These are phyloP conservation scores for Santalum album DNA, from an alignment of 164 flowering plant species.

Conservation along the genomic window DNA sequence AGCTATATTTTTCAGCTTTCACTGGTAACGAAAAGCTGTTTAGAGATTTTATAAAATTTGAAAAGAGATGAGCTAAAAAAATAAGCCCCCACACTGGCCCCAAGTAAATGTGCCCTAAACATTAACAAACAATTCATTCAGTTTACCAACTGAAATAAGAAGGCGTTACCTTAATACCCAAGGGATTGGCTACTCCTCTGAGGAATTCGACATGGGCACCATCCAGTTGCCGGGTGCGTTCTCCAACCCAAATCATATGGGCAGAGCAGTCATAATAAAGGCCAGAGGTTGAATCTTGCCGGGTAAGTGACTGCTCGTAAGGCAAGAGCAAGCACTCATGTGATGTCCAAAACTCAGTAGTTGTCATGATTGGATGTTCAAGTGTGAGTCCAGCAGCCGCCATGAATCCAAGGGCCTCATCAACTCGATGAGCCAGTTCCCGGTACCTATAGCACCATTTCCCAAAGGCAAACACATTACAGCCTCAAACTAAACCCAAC, in stretches of 20 bases:
- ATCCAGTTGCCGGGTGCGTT: conserved; percentile 36
- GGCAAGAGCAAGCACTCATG: conserved; percentile 35
- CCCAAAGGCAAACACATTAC: background rate
- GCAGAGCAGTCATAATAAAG: conserved; percentile 38
- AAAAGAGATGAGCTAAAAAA: too few species aligned
- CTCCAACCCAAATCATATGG: conserved; percentile 40
- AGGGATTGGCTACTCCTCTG: conserved; percentile 31
- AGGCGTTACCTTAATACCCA: conserved; percentile 37
- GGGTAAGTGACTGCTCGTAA: conserved; percentile 29
- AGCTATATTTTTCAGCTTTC: too few species aligned
- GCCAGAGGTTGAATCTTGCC: conserved; percentile 35
- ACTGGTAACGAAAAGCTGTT: too few species aligned
- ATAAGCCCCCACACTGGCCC: too few species aligned
- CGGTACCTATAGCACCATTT: conserved; percentile 33
- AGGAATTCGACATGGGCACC: conserved; percentile 34
- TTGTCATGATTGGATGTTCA: conserved; percentile 25
- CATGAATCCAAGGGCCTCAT: conserved; percentile 35
- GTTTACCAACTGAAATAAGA: too few species aligned
- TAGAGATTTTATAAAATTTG: too few species aligned
- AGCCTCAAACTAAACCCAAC: background rate
- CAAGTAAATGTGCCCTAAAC: too few species aligned
- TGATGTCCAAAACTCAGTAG: conserved; percentile 37
- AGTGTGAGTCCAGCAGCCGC: conserved; percentile 30
- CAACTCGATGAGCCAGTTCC: conserved; percentile 29
- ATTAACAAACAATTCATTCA: too few species aligned